Evolutionary conservation across 371 early-diverging fungal genomes (phyloP).

Genomic region (Coemansia sp.): DNA sequence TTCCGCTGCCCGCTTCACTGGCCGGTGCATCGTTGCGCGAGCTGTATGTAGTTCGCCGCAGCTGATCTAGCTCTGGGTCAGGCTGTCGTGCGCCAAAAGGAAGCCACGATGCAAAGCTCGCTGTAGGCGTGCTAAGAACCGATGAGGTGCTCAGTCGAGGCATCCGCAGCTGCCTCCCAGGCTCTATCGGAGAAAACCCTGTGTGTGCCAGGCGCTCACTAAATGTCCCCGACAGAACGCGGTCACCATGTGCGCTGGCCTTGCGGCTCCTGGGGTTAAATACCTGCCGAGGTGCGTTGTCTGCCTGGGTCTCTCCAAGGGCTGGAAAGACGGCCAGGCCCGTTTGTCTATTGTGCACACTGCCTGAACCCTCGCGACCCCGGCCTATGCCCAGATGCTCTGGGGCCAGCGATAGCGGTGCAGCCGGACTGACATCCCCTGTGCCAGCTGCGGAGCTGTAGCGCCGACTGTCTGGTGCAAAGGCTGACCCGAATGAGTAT

Average conservation of each 20-base stretch:
- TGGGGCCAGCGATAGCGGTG: background rate
- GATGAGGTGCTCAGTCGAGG: conserved; percentile 39
- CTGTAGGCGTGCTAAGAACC: conserved; percentile 35
- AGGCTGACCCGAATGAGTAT: conserved; percentile 14
- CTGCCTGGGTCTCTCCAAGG: background rate
- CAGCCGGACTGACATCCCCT: background rate
- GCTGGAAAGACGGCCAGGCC: background rate
- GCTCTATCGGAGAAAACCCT: conserved; percentile 1
- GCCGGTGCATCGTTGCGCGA: conserved; percentile 9
- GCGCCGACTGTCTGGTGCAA: background rate
- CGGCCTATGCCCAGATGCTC: background rate
- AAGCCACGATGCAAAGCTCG: conserved; percentile 39
- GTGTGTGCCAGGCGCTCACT: conserved; percentile 3
- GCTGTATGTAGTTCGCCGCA: background rate
- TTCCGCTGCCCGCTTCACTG: conserved; percentile 42
- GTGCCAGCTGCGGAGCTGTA: conserved; percentile 8
- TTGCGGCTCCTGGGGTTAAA: conserved; percentile 12
- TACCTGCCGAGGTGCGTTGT: background rate
- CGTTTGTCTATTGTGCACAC: background rate
- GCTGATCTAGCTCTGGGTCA: background rate
- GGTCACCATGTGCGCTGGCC: conserved; percentile 7
- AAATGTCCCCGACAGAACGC: conserved; percentile 8
- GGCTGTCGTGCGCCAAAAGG: conserved; percentile 21
- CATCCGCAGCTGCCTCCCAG: conserved; percentile 2
- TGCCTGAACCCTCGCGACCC: background rate